Percentiles rank a stretch among this genome's conserved stretches.
phyloP scores from a whole-genome alignment of 1,139 yeast species.

The Lodderomyces pseudojiufengensis region DNA sequence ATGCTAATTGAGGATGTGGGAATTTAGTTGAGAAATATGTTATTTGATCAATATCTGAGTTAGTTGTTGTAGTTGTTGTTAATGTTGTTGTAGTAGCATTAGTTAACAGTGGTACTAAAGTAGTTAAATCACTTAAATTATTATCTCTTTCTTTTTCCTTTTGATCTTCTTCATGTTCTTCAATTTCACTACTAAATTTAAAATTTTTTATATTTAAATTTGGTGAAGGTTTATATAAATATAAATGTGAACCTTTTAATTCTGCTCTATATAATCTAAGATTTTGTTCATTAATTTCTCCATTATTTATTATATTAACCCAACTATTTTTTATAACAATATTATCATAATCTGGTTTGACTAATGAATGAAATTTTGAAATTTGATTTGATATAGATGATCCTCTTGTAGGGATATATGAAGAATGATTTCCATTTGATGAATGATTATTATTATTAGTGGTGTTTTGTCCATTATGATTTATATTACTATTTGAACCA shows the following conservation, averaged over 20 bases:
- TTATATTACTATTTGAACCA: background rate
- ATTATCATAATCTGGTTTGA: slow-evolving; percentile 34
- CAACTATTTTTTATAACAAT: slow-evolving; percentile 35
- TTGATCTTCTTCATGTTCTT: background rate
- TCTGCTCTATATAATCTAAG: slow-evolving; percentile 57
- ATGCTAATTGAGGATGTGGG: slow-evolving; percentile 64
- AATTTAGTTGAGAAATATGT: slow-evolving; percentile 30
- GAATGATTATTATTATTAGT: background rate
- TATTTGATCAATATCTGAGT: slow-evolving; percentile 17
- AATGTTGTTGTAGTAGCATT: slow-evolving; percentile 5
- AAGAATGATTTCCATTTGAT: background rate
- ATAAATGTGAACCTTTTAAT: slow-evolving; percentile 58
- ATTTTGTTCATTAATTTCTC: slow-evolving; percentile 36
- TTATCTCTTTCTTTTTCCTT: background rate
- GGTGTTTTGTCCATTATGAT: background rate
- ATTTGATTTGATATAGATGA: slow-evolving; percentile 1
- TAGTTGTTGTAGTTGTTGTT: slow-evolving; percentile 7
- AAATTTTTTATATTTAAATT: slow-evolving; percentile 48
- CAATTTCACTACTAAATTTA: slow-evolving; percentile 14
- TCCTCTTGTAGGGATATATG: no score
- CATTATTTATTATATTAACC: slow-evolving; percentile 34
- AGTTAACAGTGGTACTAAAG: background rate
- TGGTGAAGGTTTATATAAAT: slow-evolving; percentile 52
- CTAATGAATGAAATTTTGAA: slow-evolving; percentile 17
- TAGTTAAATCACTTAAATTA: slow-evolving; percentile 1